Base-by-base conservation (phyloP, 345 rosid genomes). In the Hypericum perforatum region DNA sequence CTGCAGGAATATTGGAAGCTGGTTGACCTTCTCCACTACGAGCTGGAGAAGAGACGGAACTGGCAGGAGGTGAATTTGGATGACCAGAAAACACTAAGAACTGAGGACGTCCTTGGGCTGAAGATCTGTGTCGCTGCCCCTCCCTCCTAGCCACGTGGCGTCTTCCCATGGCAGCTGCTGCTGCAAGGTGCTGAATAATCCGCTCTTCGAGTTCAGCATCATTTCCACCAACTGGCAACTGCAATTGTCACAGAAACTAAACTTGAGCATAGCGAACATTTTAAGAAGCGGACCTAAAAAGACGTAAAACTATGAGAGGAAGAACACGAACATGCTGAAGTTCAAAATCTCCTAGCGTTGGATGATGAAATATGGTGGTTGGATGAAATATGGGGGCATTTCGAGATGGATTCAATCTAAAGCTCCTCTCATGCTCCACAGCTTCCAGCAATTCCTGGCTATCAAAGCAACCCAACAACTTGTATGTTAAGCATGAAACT, bases 151-250 rank as follows among this genome's bases (percentile, higher is more conserved):
- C 67, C 61, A 82, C 71, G 49, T 84, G 94, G 16, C 86, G 86
- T 57, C 90, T 82, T 9, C 98, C 98, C 90, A 85, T 92, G 61
- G 98, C 96, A 43, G 98, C 92, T 32, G 98, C 96, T 0, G 95
- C 89, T 44, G 98, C 91, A 55, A 92, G 60, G 71, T 92, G 98
- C 83, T 88, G 97, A 59, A 92, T 81, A 61, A 92, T 85, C 39
- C 91, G 82, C 70, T 88, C 98, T 73, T 92, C 97, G 65, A 92
- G 88, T 55, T 88, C 98, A 49, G 85, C 72, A 37, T 88, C 90
- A 70, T 79, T 85, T 63, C 67, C 78, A 40, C 89, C 91, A 50
- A 69, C 80, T 2, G 95, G 92, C 41, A 92, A 68, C 94, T 92
- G 81, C 65, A 65, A 49, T 46, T 12, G 29, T 32, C 43, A 69